A percentile compares a stretch with the other conserved stretches of the same genome.
phyloP scores from a whole-genome alignment of 2,329 filamentous ascomycete species.

The Lecanicillium sp. region DNA sequence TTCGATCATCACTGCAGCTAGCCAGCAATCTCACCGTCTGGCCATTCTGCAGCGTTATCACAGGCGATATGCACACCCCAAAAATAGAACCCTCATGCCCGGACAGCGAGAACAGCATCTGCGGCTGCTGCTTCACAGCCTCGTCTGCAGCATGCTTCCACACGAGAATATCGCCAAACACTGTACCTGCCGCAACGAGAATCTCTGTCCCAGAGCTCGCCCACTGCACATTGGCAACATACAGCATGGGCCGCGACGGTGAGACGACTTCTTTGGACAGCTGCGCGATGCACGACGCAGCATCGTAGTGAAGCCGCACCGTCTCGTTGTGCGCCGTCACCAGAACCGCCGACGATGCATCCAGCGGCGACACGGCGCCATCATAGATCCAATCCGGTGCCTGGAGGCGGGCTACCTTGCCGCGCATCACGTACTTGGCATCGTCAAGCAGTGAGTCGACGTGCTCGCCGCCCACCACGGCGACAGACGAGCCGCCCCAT shows the following conservation, averaged over 20 bases:
- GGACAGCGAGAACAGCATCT: conserved; percentile 46
- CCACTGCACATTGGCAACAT: conserved; percentile 70
- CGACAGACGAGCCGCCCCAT: conserved; percentile 65
- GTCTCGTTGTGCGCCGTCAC: conserved; percentile 87
- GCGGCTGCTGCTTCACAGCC: conserved; percentile 16
- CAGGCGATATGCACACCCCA: conserved; percentile 69
- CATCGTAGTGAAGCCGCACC: conserved; percentile 37
- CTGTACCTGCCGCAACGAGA: conserved; percentile 80
- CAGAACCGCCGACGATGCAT: conserved; percentile 43
- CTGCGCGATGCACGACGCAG: conserved; percentile 21
- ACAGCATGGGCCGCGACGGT: conserved; percentile 76
- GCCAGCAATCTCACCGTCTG: conserved; percentile 57
- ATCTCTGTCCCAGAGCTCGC: conserved; percentile 44
- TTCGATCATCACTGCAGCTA: conserved; percentile 92
- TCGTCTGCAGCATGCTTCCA: conserved; percentile 60
- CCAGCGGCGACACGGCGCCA: conserved; percentile 43
- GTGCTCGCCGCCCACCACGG: conserved; percentile 7
- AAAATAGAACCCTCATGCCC: conserved; percentile 92
- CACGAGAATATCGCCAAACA: conserved; percentile 87
- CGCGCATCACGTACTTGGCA: background rate
- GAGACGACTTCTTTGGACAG: conserved; percentile 46
- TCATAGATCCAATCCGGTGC: conserved; percentile 75
- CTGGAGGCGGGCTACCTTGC: conserved; percentile 27
- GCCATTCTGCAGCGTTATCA: conserved; percentile 31
- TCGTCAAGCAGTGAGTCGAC: too few species aligned